Evolutionary conservation across 306 rosid genomes (phyloP).

Genomic region (Calophaca sinica): DNA sequence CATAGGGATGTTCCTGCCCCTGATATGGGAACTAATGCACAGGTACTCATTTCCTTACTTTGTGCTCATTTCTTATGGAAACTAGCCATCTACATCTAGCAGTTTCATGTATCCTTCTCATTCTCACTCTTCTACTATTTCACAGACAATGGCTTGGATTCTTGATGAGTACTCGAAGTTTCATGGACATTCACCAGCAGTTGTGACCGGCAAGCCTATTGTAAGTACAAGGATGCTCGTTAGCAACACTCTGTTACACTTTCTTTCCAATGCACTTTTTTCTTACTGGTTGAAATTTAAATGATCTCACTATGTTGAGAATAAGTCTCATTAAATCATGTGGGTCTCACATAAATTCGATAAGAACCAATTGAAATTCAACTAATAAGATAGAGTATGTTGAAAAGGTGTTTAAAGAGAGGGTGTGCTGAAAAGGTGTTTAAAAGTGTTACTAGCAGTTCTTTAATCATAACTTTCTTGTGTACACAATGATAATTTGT

Average conservation of each 20-base stretch:
- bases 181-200: constrained; percentile 79
- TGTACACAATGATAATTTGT: constrained; percentile 11
- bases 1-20: constrained; percentile 83
- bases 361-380: too few relatives aligned
- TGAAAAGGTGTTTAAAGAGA: too few relatives aligned
- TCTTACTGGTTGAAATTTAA: too few relatives aligned
- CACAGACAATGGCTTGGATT: constrained; percentile 85
- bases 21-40: constrained; percentile 76
- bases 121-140: background rate
- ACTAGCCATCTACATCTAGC: background rate
- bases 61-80: background rate
- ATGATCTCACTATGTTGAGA: too few relatives aligned
- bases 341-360: too few relatives aligned
- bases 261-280: too few relatives aligned
- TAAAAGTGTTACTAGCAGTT: too few relatives aligned
- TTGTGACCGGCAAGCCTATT: constrained; percentile 77
- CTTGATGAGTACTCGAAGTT: constrained; percentile 80
- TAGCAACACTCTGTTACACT: too few relatives aligned
- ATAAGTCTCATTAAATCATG: too few relatives aligned
- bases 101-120: background rate
- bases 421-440: too few relatives aligned
- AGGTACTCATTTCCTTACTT: constrained; percentile 43
- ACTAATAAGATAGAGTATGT: too few relatives aligned
- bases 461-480: background rate
- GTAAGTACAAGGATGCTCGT: constrained; percentile 42